phyloP scores from a whole-genome alignment of 140 eudicot genomes.

The Anethum foeniculum region DNA sequence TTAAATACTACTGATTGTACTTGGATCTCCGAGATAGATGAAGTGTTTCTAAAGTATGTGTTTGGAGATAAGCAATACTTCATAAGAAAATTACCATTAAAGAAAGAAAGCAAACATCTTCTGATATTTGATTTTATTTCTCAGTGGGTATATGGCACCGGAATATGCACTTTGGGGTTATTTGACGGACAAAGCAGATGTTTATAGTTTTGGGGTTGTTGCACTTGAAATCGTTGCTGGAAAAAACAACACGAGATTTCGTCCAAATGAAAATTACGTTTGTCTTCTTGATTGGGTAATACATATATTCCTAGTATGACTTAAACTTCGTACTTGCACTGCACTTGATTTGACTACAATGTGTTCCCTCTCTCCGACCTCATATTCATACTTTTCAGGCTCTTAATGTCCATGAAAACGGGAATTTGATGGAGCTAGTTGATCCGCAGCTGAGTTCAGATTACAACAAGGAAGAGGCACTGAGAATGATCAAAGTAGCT shows the following conservation, averaged over 20 bases:
- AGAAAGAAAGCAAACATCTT: neutral
- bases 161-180: constrained; percentile 49
- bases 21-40: neutral
- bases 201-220: constrained; percentile 45
- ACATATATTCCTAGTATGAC: neutral
- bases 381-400: constrained; percentile 3
- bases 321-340: neutral
- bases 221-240: constrained; percentile 43
- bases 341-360: neutral
- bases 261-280: constrained; percentile 25
- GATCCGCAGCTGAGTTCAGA: constrained; percentile 11
- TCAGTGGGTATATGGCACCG: constrained; percentile 52
- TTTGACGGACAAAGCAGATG: constrained; percentile 47
- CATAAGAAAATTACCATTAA: neutral
- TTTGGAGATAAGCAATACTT: neutral
- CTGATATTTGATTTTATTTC: neutral
- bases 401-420: constrained; percentile 1
- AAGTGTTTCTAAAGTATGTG: neutral
- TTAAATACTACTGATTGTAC: neutral
- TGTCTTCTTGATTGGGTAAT: constrained; percentile 31
- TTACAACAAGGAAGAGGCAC: constrained; percentile 14
- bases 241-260: constrained; percentile 31
- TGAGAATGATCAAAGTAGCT: constrained; percentile 19
- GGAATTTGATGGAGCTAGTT: constrained; percentile 8
- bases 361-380: neutral